phyloP scores from a whole-genome alignment of 164 flowering plant genomes.

The Akebia trifoliata region DNA sequence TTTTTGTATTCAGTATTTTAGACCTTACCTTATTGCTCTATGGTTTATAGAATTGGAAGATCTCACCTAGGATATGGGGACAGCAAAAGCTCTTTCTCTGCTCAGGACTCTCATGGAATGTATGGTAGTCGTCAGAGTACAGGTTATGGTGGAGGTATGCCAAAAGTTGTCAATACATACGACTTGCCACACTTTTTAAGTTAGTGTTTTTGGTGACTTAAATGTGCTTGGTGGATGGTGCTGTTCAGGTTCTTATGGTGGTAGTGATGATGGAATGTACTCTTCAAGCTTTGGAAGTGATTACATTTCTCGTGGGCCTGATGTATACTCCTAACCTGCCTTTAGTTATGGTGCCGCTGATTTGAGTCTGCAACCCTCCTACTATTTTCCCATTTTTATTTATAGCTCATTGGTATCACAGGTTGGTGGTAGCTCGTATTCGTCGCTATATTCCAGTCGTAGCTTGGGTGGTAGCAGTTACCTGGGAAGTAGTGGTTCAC shows the following conservation, averaged over 20 bases:
- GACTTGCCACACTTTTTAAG: neutral
- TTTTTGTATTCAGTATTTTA: neutral
- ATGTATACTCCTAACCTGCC: slow-evolving; percentile 39
- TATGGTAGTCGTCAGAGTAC: slow-evolving; percentile 75
- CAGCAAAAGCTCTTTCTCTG: slow-evolving; percentile 61
- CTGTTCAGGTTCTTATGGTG: slow-evolving; percentile 60
- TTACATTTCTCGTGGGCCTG: slow-evolving; percentile 69
- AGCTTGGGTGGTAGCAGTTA: slow-evolving; percentile 66
- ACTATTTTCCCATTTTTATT: neutral
- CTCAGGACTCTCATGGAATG: slow-evolving; percentile 68
- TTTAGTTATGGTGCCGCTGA: neutral
- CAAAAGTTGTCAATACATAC: too few relatives aligned
- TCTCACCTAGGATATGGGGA: slow-evolving; percentile 60
- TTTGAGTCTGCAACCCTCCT: neutral
- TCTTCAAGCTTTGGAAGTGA: slow-evolving; percentile 74
- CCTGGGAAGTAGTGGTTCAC: slow-evolving; percentile 66
- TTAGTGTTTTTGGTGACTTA: neutral
- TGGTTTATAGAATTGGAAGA: slow-evolving; percentile 61
- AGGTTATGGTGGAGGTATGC: slow-evolving; percentile 68
- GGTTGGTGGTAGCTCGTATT: slow-evolving; percentile 84
- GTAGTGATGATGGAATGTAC: slow-evolving; percentile 74
- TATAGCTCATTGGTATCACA: slow-evolving; percentile 19
- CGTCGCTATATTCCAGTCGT: slow-evolving; percentile 78
- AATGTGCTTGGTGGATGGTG: slow-evolving; percentile 1
- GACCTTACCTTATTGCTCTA: neutral